Evolutionary conservation across 2,329 filamentous ascomycete species (phyloP).

Genomic region (Fusarium falciforme): DNA sequence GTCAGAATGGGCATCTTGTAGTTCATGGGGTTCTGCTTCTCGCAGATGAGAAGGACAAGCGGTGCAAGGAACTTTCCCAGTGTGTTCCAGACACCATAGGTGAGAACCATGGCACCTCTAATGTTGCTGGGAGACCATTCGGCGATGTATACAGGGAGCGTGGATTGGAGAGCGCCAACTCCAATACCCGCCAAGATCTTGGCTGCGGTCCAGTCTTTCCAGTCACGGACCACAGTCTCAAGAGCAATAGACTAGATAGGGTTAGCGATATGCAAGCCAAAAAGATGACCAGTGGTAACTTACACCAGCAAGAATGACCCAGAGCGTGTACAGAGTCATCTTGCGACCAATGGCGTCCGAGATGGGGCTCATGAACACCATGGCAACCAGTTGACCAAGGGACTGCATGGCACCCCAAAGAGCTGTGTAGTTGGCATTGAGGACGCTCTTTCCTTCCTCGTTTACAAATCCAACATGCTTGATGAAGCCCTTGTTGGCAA

Average conservation of each 20-base stretch:
- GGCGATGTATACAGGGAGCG: conserved; percentile 13
- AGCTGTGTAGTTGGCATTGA: conserved; percentile 20
- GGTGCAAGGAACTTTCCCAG: conserved; percentile 22
- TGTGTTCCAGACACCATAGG: conserved; percentile 19
- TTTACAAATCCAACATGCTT: conserved; percentile 11
- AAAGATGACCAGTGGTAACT: not conserved
- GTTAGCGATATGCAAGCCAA: not conserved
- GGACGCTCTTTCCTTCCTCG: not conserved
- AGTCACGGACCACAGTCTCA: not conserved
- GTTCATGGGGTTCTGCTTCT: conserved; percentile 13
- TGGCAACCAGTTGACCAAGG: conserved; percentile 18
- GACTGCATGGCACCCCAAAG: conserved; percentile 24
- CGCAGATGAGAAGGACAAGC: conserved; percentile 3
- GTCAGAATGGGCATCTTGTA: conserved; percentile 19
- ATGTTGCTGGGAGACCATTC: conserved; percentile 27
- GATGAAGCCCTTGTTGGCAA: conserved; percentile 26
- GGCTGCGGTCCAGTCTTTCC: not conserved
- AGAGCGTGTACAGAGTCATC: not conserved
- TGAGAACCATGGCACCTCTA: conserved; percentile 19
- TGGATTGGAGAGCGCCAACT: conserved; percentile 16
- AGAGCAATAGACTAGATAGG: not conserved
- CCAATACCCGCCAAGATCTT: conserved; percentile 4
- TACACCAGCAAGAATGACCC: not conserved
- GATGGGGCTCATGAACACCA: conserved; percentile 11
- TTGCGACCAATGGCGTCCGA: conserved; percentile 14